Conservation (phyloP, 257 asterid genomes). For the Solanum lycopersicoides region DNA sequence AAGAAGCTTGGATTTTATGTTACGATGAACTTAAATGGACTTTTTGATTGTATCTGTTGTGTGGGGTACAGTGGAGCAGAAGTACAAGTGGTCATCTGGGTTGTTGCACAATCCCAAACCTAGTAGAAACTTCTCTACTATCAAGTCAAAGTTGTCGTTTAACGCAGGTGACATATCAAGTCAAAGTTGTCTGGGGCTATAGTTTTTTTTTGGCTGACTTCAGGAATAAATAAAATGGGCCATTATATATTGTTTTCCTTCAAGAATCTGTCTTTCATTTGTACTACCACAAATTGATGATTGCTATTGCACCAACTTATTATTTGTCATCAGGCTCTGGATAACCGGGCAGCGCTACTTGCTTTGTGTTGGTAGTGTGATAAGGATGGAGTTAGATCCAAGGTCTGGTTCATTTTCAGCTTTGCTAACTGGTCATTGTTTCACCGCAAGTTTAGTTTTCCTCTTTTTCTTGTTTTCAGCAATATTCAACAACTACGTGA, state of each 20-base stretch:
- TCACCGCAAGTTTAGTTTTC: too few relatives aligned
- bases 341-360: conserved; percentile 90
- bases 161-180: too few relatives aligned
- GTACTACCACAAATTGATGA: background rate
- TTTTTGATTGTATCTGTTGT: too few relatives aligned
- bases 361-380: conserved; percentile 98
- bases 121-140: too few relatives aligned
- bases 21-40: too few relatives aligned
- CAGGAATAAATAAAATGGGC: background rate
- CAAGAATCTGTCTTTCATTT: background rate
- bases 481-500: too few relatives aligned
- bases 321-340: conserved; percentile 43
- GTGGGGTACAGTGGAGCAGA: too few relatives aligned
- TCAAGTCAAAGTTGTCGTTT: too few relatives aligned
- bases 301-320: background rate
- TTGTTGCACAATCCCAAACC: too few relatives aligned
- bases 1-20: too few relatives aligned
- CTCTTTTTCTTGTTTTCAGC: too few relatives aligned
- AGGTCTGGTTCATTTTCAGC: conserved; percentile 24
- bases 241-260: background rate
- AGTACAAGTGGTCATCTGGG: too few relatives aligned
- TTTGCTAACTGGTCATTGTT: background rate
- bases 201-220: background rate
- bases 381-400: conserved; percentile 70
- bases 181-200: background rate